Conservation (phyloP, 2,329 filamentous ascomycete genomes). For the Coleophoma cylindrospora region DNA sequence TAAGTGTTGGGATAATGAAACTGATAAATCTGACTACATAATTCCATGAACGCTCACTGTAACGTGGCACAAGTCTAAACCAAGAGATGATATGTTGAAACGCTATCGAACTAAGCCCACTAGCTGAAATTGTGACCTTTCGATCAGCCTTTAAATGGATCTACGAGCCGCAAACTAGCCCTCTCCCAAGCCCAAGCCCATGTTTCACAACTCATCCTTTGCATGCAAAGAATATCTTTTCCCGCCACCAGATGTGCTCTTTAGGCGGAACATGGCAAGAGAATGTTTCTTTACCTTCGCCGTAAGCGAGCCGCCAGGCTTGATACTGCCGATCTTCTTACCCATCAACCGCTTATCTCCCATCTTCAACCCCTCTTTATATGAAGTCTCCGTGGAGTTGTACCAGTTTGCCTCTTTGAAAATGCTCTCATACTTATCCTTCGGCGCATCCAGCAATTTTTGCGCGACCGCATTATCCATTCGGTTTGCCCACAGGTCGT, state of each 20-base stretch:
- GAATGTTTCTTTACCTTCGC: constrained; percentile 38
- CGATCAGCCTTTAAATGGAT: too few species aligned
- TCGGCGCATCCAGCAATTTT: constrained; percentile 32
- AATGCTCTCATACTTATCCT: constrained; percentile 6
- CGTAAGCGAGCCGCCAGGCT: constrained; percentile 30
- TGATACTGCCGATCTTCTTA: constrained; percentile 31
- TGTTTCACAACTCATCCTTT: background rate
- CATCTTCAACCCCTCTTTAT: constrained; percentile 34
- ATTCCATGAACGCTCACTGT: too few species aligned
- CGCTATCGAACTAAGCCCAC: too few species aligned
- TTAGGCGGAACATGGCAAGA: constrained; percentile 37
- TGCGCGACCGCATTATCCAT: constrained; percentile 37
- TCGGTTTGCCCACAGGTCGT: constrained; percentile 45
- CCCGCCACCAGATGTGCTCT: constrained; percentile 17
- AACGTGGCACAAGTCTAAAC: too few species aligned
- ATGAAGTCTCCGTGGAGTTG: constrained; percentile 38
- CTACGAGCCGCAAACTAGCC: too few species aligned
- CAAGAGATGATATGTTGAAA: too few species aligned
- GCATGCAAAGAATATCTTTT: constrained; percentile 30
- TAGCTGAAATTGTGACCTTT: too few species aligned
- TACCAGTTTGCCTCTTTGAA: constrained; percentile 23
- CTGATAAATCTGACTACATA: too few species aligned
- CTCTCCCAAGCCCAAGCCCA: too few species aligned
- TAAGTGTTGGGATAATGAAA: too few species aligned
- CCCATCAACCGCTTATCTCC: constrained; percentile 39